phyloP scores from a whole-genome alignment of 75 land plant species.

The Larix kaempferi region DNA sequence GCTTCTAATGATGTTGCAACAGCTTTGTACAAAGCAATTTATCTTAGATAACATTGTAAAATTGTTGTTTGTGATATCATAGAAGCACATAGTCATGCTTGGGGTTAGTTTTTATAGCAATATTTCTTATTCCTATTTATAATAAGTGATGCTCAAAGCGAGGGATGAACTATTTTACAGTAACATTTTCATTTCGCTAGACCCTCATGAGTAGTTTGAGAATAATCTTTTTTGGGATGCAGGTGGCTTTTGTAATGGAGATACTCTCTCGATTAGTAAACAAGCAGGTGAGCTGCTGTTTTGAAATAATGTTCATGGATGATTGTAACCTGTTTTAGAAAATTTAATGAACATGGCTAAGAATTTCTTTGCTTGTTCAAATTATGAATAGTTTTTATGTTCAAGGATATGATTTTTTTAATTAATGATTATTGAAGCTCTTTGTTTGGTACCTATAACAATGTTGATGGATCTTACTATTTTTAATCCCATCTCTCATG shows the following conservation, averaged over 20 bases:
- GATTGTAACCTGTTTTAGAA: neutral
- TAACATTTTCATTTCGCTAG: neutral
- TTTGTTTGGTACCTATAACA: neutral
- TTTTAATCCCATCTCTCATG: too few relatives aligned
- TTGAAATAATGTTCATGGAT: neutral
- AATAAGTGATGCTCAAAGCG: too few relatives aligned
- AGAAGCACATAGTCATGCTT: constrained; percentile 1
- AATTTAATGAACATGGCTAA: neutral
- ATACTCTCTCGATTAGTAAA: constrained; percentile 90
- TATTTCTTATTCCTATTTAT: neutral
- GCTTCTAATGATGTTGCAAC: neutral
- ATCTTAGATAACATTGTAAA: neutral
- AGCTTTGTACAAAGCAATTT: neutral
- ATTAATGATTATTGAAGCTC: neutral
- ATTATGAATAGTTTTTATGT: neutral
- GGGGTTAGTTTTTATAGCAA: neutral
- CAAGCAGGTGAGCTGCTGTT: constrained; percentile 72
- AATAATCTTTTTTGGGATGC: constrained; percentile 5
- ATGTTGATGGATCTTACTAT: too few relatives aligned
- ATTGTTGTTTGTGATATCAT: neutral
- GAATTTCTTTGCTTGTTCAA: neutral
- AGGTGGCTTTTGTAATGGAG: constrained; percentile 97
- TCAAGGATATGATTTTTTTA: neutral
- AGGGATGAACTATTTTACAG: neutral
- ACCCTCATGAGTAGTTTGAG: neutral